Base-by-base conservation (phyloP, 2,329 filamentous ascomycete species). In the Plectosphaerella plurivora region DNA sequence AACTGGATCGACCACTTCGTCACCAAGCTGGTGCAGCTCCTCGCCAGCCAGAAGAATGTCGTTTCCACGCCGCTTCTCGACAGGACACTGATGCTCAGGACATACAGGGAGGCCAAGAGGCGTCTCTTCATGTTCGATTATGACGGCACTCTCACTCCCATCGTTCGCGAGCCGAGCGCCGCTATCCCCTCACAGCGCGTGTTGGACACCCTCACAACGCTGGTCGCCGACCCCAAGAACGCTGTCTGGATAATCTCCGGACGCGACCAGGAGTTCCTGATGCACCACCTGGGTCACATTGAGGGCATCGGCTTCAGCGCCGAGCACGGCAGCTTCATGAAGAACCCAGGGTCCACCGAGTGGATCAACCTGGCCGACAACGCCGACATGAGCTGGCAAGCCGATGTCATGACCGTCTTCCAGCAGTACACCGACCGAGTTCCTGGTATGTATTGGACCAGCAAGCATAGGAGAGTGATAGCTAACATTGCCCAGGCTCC, bases 101-200 rank as follows among this genome's bases (percentile, higher is more conserved):
- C 86, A 55, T 97, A 97, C 69, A 83, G 84, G 55, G 75, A 80
- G 39, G 85, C 91, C 4, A 81, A 81, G 56, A 90, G 89, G 70
- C 85, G 94, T 11, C 77, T 99, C 3, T 96, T 97, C 75, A 93
- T 99, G 89, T 97, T 97, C 66, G 94, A 99, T 72, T 99, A 99
- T 64, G 94, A 99, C 67, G 94, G 94, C 47, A 99, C 94, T 1
- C 80, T 99, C 51, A 97, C 94, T 4, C 90, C 92, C 0, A 97
- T 99, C 61, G 94, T 97, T 51, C 87, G 88, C 60, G 91, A 97
- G 63, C 94, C 94, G 2, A 86, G 88, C 59, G 86, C 91, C 5
- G 94, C 94, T 3, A 86, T 97, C 39, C 94, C 94, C 0, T 93
- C 92, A 1, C 87, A 91, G 60, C 84, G 86, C 20, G 83, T 97